Evolutionary conservation across 805 yeast genomes (phyloP).

Genomic region (Pichia cabralensis): DNA sequence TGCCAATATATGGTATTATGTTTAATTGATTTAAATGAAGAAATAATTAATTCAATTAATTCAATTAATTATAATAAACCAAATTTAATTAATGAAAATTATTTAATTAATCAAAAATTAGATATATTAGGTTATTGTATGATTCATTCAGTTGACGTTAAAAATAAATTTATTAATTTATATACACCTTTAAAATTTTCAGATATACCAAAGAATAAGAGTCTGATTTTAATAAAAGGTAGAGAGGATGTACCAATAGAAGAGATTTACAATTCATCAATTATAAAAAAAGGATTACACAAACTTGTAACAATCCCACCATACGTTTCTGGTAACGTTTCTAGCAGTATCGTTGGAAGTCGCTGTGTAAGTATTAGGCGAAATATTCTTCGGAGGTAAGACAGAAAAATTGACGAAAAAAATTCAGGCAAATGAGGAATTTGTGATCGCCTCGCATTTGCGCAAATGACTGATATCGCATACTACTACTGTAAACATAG

Average conservation of each 20-base stretch:
- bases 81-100: constrained; percentile 19
- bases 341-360: constrained; percentile 31
- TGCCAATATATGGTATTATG: constrained; percentile 32
- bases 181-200: constrained; percentile 38
- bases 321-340: constrained; percentile 29
- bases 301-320: too few relatives aligned
- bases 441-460: too few relatives aligned
- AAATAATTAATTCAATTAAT: constrained; percentile 7
- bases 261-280: constrained; percentile 17
- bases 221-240: constrained; percentile 44
- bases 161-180: constrained; percentile 35
- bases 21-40: constrained; percentile 5
- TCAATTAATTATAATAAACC: constrained; percentile 8
- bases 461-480: too few relatives aligned
- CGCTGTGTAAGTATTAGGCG: constrained; percentile 40
- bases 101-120: too few relatives aligned
- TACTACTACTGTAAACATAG: too few relatives aligned
- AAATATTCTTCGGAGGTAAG: constrained; percentile 31
- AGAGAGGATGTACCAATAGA: constrained; percentile 54
- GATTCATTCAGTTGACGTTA: constrained; percentile 53
- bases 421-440: too few relatives aligned
- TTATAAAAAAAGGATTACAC: constrained; percentile 2
- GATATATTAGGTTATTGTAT: too few relatives aligned
- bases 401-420: too few relatives aligned
- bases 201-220: constrained; percentile 12